Conservation (phyloP, 768 basidiomycete species). For the Leccinellum albellum region DNA sequence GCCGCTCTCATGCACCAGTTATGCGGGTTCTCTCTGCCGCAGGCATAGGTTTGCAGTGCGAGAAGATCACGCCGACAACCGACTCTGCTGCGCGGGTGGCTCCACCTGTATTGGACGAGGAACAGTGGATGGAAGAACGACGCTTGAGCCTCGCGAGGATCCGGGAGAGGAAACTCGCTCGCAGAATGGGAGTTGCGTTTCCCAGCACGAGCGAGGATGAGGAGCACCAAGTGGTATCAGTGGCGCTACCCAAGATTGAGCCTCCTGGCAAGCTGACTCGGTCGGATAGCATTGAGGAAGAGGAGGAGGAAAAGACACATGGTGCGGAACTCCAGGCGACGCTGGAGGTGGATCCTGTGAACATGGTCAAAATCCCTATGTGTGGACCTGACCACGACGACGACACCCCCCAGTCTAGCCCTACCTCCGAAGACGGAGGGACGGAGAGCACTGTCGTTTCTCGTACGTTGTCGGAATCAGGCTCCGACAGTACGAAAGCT, state of each 20-base stretch:
- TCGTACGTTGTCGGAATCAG: conserved; percentile 25
- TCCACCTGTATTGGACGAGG: conserved; percentile 23
- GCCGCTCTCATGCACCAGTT: conserved; percentile 74
- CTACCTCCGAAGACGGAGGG: conserved; percentile 17
- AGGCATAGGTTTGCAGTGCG: conserved; percentile 36
- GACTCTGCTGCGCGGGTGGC: conserved; percentile 6
- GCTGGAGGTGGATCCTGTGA: not conserved
- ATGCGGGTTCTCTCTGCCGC: conserved; percentile 63
- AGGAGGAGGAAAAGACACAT: conserved; percentile 25
- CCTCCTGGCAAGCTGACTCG: conserved; percentile 23
- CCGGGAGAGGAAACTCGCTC: conserved; percentile 32
- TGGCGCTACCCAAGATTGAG: conserved; percentile 17
- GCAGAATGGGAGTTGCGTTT: conserved; percentile 27
- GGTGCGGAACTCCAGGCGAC: conserved; percentile 5
- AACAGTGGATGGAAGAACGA: conserved; percentile 35
- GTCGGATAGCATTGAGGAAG: conserved; percentile 33
- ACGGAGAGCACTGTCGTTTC: conserved; percentile 24
- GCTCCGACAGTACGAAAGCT: conserved; percentile 26
- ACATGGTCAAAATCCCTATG: not conserved
- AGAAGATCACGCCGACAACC: conserved; percentile 10
- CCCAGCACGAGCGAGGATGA: conserved; percentile 10
- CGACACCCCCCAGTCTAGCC: not conserved
- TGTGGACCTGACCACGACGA: conserved; percentile 5
- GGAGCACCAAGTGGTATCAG: conserved; percentile 9
- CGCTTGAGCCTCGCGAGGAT: conserved; percentile 30